These are phyloP conservation scores for Pythium apleroticum DNA, from an alignment of 352 stramenopile genomes.

Conservation along the genomic window DNA sequence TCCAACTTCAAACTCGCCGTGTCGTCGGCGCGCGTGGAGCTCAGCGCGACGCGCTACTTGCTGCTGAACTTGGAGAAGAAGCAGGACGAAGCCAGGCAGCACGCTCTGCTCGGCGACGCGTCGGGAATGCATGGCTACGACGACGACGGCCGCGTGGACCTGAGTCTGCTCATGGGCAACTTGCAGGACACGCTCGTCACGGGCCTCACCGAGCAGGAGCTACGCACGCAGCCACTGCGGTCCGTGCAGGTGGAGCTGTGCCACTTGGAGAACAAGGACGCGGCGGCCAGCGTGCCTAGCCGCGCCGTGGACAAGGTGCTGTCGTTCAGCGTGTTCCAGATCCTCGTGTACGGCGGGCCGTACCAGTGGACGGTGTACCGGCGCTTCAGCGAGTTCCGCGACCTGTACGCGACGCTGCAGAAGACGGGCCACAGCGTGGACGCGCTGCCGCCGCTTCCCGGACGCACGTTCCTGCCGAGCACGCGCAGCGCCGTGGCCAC, in stretches of 20 bases:
- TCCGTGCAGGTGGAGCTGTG: constrained; percentile 83
- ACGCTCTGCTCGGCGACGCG: constrained; percentile 22
- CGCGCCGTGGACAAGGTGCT: constrained; percentile 70
- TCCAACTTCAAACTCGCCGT: constrained; percentile 81
- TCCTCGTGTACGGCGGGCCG: constrained; percentile 79
- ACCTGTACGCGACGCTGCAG: constrained; percentile 50
- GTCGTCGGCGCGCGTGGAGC: constrained; percentile 69
- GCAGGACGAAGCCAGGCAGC: constrained; percentile 61
- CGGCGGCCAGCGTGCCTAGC: constrained; percentile 71
- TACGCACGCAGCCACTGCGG: constrained; percentile 71
- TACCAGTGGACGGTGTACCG: constrained; percentile 88
- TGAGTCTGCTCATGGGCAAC: constrained; percentile 81
- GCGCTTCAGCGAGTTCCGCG: constrained; percentile 83
- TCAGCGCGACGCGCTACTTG: constrained; percentile 73
- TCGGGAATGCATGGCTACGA: constrained; percentile 29
- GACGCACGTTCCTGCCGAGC: constrained; percentile 74
- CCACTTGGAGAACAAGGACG: constrained; percentile 87
- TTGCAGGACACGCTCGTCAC: constrained; percentile 78
- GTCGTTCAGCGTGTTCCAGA: constrained; percentile 83
- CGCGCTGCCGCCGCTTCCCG: constrained; percentile 58
- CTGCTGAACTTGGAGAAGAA: constrained; percentile 84
- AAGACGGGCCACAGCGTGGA: constrained; percentile 46
- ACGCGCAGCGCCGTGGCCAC: constrained; percentile 70
- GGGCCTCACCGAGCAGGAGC: constrained; percentile 64
- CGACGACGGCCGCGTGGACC: constrained; percentile 68